A percentile compares a stretch with the other conserved stretches of the same genome.
These are phyloP conservation scores for Solanum virginianum DNA, from an alignment of 257 asterid species.

Conservation along the genomic window DNA sequence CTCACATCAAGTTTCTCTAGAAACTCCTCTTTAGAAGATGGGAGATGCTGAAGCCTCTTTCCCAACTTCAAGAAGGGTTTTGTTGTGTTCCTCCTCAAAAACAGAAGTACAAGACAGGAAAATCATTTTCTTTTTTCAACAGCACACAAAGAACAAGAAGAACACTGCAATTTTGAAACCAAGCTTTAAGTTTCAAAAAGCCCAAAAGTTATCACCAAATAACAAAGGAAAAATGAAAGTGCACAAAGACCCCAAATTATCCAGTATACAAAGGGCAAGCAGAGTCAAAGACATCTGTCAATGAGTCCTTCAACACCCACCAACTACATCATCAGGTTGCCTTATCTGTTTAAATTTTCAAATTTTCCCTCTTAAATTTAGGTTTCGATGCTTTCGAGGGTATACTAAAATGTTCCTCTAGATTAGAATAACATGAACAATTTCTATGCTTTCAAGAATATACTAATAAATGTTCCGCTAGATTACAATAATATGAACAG, in stretches of 20 bases:
- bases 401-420: not conserved
- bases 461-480: not conserved
- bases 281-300: not conserved
- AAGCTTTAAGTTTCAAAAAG: not conserved
- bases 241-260: not conserved
- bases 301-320: not conserved
- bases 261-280: not conserved
- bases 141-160: not conserved
- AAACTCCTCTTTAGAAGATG: not conserved
- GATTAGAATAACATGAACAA: not conserved
- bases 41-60: not conserved
- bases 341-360: not conserved
- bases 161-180: not conserved
- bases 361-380: not conserved
- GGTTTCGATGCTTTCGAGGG: not conserved
- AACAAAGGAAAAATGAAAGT: not conserved
- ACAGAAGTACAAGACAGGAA: not conserved
- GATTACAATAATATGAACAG: not conserved
- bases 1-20: constrained; percentile 7
- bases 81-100: not conserved
- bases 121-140: not conserved
- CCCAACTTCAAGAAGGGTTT: not conserved
- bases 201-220: not conserved
- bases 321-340: not conserved
- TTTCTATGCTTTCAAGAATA: not conserved